Evolutionary conservation across 2,329 filamentous ascomycete species (phyloP).

Genomic region (Cercospora sp.): DNA sequence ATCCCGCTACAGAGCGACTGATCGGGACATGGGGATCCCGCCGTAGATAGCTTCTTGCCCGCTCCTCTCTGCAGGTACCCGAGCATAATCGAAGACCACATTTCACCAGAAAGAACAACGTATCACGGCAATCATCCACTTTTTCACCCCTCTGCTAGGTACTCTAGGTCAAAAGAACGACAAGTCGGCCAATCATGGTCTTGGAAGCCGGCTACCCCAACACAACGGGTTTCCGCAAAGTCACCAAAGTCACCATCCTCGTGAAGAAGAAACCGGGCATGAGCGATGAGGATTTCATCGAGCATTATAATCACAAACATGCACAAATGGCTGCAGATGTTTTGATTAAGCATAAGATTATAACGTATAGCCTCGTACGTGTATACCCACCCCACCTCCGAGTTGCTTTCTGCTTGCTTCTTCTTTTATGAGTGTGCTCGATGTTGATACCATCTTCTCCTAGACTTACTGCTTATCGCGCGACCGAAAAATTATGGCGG

Average conservation of each 20-base stretch:
- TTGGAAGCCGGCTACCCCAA: constrained; percentile 49
- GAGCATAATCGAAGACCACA: background rate
- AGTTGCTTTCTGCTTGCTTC: too few relatives aligned
- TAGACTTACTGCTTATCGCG: constrained; percentile 49
- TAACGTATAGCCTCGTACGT: constrained; percentile 47
- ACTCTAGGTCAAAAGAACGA: background rate
- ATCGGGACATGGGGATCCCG: constrained; percentile 8
- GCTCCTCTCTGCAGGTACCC: constrained; percentile 1
- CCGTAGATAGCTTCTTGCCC: background rate
- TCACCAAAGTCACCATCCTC: constrained; percentile 49
- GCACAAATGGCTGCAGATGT: constrained; percentile 48
- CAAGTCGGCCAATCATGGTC: constrained; percentile 33
- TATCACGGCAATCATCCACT: background rate
- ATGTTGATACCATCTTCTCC: too few relatives aligned
- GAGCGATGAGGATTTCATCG: constrained; percentile 47
- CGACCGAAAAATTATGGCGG: constrained; percentile 47
- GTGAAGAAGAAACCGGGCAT: constrained; percentile 51
- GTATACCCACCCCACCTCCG: too few relatives aligned
- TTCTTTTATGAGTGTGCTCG: too few relatives aligned
- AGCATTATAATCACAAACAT: constrained; percentile 49
- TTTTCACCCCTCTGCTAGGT: background rate
- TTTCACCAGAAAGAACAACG: background rate
- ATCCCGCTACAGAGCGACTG: background rate
- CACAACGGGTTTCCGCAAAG: constrained; percentile 49
- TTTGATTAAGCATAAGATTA: constrained; percentile 46